A percentile compares a stretch with the other conserved stretches of the same genome.
phyloP scores from a whole-genome alignment of 176 grass and related monocot genomes.

The Secale cereale region DNA sequence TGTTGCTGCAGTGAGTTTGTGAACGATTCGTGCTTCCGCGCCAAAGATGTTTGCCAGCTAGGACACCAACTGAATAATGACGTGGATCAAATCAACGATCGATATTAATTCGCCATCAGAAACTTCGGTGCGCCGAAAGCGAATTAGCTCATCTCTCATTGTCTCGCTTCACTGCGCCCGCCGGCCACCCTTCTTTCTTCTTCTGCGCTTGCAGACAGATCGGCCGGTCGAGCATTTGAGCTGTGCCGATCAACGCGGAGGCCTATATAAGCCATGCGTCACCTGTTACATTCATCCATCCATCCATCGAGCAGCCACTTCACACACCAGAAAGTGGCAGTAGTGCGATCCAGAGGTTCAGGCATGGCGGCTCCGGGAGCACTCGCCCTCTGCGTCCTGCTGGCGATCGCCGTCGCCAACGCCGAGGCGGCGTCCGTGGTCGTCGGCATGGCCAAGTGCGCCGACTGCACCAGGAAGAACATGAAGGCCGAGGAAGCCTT shows the following conservation, averaged over 20 bases:
- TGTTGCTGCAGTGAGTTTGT: no score
- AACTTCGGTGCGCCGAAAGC: neutral
- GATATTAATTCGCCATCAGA: neutral
- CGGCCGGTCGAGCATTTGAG: neutral
- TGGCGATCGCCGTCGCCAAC: neutral
- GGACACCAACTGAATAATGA: neutral
- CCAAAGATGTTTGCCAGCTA: no score
- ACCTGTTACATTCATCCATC: neutral
- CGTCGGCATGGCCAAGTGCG: neutral
- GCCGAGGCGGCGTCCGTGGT: neutral
- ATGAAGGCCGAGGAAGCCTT: constrained; percentile 12
- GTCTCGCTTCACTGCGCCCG: neutral
- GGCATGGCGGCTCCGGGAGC: neutral
- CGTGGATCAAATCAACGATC: neutral
- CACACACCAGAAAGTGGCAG: neutral
- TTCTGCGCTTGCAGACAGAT: neutral
- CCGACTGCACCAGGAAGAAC: constrained; percentile 9
- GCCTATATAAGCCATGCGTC: neutral
- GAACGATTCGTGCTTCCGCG: no score
- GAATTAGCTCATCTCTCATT: neutral
- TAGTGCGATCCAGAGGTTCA: neutral
- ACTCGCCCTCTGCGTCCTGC: neutral
- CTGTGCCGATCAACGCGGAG: neutral
- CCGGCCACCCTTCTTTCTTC: neutral
- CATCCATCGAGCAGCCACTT: neutral